Conservation (phyloP, 179 eudicot genomes). For the Sideroxylon spinosum region DNA sequence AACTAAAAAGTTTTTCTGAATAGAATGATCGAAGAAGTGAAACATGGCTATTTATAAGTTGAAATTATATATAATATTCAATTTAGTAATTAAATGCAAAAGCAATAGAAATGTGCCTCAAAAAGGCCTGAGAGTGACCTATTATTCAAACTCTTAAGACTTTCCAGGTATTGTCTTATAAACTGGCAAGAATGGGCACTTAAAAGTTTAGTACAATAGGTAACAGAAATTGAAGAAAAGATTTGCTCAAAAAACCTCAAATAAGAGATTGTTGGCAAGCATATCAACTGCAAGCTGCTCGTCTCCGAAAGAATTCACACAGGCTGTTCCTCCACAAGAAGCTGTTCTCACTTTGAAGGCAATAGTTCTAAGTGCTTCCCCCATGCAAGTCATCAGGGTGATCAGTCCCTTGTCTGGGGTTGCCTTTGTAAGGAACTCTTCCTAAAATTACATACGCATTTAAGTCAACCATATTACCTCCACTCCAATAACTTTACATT, state of each 20-base stretch:
- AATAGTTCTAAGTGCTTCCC: slow-evolving; percentile 93
- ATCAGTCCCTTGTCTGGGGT: slow-evolving; percentile 82
- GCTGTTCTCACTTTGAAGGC: slow-evolving; percentile 95
- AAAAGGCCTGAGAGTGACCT: too few relatives aligned
- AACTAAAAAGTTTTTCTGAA: too few relatives aligned
- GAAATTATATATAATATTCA: too few relatives aligned
- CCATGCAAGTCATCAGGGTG: slow-evolving; percentile 84
- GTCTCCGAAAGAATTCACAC: slow-evolving; percentile 93
- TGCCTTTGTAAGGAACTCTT: slow-evolving; percentile 80
- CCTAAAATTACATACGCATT: slow-evolving; percentile 40
- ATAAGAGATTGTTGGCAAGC: slow-evolving; percentile 93
- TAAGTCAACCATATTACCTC: too few relatives aligned
- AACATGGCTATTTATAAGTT: too few relatives aligned
- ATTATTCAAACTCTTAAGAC: too few relatives aligned
- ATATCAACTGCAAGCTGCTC: slow-evolving; percentile 97
- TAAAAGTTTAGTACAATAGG: neutral
- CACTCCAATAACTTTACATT: neutral
- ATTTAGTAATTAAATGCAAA: too few relatives aligned
- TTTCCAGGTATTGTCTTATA: too few relatives aligned
- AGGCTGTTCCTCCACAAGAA: slow-evolving; percentile 96
- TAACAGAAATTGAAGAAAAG: neutral
- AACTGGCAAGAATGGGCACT: neutral
- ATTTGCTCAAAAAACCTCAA: slow-evolving; percentile 54
- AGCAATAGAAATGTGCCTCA: too few relatives aligned
- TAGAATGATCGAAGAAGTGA: too few relatives aligned